Evolutionary conservation across 2,329 filamentous ascomycete genomes (phyloP).

Genomic region (Septoria linicola): DNA sequence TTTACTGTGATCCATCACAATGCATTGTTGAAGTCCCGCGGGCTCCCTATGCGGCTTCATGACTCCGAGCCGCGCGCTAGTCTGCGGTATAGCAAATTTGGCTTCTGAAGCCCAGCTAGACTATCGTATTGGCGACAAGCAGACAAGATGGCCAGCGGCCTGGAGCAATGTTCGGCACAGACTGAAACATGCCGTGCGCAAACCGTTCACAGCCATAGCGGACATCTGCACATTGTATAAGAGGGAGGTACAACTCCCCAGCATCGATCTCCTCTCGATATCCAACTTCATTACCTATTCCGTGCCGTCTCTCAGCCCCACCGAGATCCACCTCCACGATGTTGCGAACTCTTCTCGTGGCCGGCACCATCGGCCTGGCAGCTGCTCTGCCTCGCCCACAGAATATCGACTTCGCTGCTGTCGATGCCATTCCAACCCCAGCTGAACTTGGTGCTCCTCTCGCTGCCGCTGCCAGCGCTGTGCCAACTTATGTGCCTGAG

Average conservation of each 20-base stretch:
- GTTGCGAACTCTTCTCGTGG: conserved; percentile 14
- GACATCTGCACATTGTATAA: background rate
- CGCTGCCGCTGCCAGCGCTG: conserved; percentile 9
- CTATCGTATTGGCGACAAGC: background rate
- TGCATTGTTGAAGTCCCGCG: too few relatives aligned
- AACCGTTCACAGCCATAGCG: background rate
- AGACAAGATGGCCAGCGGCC: background rate
- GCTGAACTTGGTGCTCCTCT: conserved; percentile 17
- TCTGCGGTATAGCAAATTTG: background rate
- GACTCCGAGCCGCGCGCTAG: background rate
- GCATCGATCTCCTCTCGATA: background rate
- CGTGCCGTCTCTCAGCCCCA: background rate
- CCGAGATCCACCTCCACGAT: conserved; percentile 1
- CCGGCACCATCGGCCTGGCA: conserved; percentile 18
- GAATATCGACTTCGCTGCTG: conserved; percentile 27
- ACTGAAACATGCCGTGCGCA: too few relatives aligned
- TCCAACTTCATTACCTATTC: background rate
- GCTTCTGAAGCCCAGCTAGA: background rate
- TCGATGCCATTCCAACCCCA: conserved; percentile 18
- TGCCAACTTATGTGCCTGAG: conserved; percentile 17
- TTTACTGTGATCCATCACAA: too few relatives aligned
- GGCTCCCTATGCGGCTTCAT: too few relatives aligned
- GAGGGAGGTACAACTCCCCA: background rate
- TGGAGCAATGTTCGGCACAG: background rate
- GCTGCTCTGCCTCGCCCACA: conserved; percentile 23